Percentiles rank a stretch among this genome's conserved stretches.
Evolutionary conservation across 1,284 basidiomycete species (phyloP).

Genomic region (Cryptococcus hybrid): DNA sequence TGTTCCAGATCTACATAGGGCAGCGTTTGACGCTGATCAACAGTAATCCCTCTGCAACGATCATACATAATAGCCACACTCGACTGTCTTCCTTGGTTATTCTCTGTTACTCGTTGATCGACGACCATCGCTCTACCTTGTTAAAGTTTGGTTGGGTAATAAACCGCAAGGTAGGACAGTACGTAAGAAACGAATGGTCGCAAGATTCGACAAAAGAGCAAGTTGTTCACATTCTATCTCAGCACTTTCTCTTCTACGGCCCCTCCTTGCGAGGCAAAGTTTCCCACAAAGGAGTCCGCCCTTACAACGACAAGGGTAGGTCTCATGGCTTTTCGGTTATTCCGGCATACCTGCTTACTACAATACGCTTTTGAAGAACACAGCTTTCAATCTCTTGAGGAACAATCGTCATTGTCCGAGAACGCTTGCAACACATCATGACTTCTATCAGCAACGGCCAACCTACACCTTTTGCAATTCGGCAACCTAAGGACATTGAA

Average conservation of each 20-base stretch:
- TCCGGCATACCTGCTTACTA: too few relatives aligned
- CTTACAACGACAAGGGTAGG: too few relatives aligned
- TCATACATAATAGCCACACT: background rate
- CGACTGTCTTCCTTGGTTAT: background rate
- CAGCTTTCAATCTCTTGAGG: background rate
- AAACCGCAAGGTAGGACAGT: too few relatives aligned
- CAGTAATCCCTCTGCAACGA: background rate
- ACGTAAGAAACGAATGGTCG: too few relatives aligned
- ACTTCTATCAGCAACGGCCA: background rate
- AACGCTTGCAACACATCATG: background rate
- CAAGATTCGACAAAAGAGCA: too few relatives aligned
- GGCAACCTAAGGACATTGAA: slow-evolving; percentile 53
- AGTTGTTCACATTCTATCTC: too few relatives aligned
- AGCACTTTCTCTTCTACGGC: too few relatives aligned
- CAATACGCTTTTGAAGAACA: too few relatives aligned
- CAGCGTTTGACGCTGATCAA: slow-evolving; percentile 1
- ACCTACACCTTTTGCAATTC: slow-evolving; percentile 1
- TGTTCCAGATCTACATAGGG: background rate
- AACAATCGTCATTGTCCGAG: slow-evolving; percentile 4
- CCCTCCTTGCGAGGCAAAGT: too few relatives aligned
- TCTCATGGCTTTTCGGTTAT: too few relatives aligned
- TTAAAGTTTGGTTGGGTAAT: too few relatives aligned
- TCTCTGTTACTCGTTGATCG: background rate
- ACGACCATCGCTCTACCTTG: background rate
- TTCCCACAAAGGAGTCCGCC: too few relatives aligned